Evolutionary conservation across 257 asterid genomes (phyloP), one percentile per base, ranked within the genome.

Genomic region (Salvia miltiorrhiza): DNA sequence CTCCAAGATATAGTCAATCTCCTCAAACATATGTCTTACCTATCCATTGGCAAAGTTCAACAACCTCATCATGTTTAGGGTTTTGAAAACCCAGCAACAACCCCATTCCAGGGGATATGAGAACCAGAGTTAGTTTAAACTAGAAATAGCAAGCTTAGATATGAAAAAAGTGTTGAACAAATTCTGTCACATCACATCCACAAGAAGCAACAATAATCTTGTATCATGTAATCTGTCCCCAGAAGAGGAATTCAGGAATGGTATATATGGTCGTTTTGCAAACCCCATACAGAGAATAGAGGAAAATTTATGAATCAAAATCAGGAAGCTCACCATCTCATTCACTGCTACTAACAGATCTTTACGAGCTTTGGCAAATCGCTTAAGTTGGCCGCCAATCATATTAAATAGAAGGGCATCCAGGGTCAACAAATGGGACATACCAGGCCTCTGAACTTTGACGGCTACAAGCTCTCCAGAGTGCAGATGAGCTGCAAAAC

Each of bases 391-490:
- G 78, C 97, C 97, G 70, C 99, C 99, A 66, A 94, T 94, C 97
- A 94, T 84, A 73, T 85, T 85, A 79, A 94, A 94, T 61, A 94
- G 84, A 86, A 94, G 69, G 61, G 97, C 97, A 77, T 94, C 99
- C 68, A 89, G 90, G 45, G 96, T 94, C 84, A 94, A 71, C 44
- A 63, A 66, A 80, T 84, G 94, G 73, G 90, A 86, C 99, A 94
- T 91, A 62, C 95, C 95, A 21, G 99, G 99, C 89, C 99, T 86
- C 87, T 93, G 99, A 52, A 93, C 99, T 79, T 93, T 93, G 75
- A 93, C 99, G 55, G 99, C 99, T 79, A 93, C 99, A 47, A 87
- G 93, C 89, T 93, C 99, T 78, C 99, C 97, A 67, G 99, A 81
- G 79, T 86, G 96, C 93, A 90, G 84, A 82, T 93, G 96, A 85